These are phyloP conservation scores for Tolypocladium ovalisporum DNA, from an alignment of 2,329 filamentous ascomycete genomes.

Conservation along the genomic window DNA sequence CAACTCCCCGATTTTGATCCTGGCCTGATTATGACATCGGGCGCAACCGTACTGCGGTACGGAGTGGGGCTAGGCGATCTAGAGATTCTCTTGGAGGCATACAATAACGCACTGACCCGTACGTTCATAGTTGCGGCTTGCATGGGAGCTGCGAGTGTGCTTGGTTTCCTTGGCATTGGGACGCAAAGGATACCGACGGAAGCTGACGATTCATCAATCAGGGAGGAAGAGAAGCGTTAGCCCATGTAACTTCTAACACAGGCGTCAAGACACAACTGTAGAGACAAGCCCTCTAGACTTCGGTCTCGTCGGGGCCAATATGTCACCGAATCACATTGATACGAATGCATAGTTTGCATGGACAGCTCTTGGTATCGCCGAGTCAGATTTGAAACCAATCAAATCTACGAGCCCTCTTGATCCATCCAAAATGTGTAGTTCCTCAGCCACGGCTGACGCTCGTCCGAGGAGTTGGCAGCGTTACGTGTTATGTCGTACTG, in stretches of 20 bases:
- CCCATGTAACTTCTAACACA: neutral
- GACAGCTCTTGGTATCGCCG: too few species aligned
- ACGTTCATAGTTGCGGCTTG: neutral
- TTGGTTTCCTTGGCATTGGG: neutral
- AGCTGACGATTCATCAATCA: neutral
- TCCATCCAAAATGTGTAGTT: too few species aligned
- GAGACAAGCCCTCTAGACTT: too few species aligned
- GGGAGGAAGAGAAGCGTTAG: neutral
- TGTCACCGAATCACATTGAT: too few species aligned
- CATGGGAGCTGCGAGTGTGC: neutral
- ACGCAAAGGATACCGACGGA: neutral
- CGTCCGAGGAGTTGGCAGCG: too few species aligned
- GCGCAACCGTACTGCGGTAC: neutral
- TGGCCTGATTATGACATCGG: neutral
- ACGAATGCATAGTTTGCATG: too few species aligned
- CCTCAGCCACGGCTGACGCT: too few species aligned
- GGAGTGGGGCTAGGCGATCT: neutral
- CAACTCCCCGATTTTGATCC: neutral
- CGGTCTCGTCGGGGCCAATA: too few species aligned
- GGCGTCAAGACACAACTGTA: too few species aligned
- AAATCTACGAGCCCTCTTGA: too few species aligned
- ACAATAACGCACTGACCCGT: neutral
- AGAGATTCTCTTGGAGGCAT: neutral
- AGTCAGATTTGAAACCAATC: too few species aligned
- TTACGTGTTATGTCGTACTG: too few species aligned